Conservation (phyloP, 2,329 filamentous ascomycete genomes). For the Apiospora marii region DNA sequence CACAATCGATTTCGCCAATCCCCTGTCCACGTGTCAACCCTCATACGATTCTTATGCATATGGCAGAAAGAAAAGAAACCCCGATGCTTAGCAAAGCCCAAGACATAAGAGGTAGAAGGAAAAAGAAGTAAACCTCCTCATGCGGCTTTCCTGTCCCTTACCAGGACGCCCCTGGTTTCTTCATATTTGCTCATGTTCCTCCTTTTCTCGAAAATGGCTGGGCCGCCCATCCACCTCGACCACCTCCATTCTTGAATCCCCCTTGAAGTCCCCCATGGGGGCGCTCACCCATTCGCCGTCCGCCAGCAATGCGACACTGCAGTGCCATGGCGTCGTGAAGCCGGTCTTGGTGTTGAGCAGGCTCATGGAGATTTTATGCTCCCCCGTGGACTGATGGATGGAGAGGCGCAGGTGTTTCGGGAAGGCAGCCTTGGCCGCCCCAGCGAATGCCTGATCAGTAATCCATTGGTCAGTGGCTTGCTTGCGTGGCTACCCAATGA, state of each 20-base stretch:
- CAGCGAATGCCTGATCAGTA: conserved; percentile 53
- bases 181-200: background rate
- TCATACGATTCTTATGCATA: background rate
- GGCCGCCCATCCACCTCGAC: conserved; percentile 52
- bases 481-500: background rate
- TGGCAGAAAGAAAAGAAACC: background rate
- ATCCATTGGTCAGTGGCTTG: conserved; percentile 16
- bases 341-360: conserved; percentile 50
- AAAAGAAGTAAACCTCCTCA: background rate
- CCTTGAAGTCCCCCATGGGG: conserved; percentile 48
- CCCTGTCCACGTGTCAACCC: background rate
- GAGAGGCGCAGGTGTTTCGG: conserved; percentile 55
- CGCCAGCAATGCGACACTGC: conserved; percentile 47
- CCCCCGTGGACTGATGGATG: conserved; percentile 57
- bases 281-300: conserved; percentile 50
- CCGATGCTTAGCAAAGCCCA: background rate
- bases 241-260: conserved; percentile 49
- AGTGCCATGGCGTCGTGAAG: conserved; percentile 61
- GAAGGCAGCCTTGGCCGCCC: conserved; percentile 52
- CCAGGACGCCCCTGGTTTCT: background rate
- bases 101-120: background rate
- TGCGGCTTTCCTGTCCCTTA: background rate
- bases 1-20: background rate
- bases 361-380: conserved; percentile 56
- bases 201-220: conserved; percentile 53